Percentiles rank a stretch among this genome's conserved stretches.
These are phyloP conservation scores for Schizosaccharomyces japonicus DNA, from an alignment of 805 yeast genomes.

Conservation along the genomic window DNA sequence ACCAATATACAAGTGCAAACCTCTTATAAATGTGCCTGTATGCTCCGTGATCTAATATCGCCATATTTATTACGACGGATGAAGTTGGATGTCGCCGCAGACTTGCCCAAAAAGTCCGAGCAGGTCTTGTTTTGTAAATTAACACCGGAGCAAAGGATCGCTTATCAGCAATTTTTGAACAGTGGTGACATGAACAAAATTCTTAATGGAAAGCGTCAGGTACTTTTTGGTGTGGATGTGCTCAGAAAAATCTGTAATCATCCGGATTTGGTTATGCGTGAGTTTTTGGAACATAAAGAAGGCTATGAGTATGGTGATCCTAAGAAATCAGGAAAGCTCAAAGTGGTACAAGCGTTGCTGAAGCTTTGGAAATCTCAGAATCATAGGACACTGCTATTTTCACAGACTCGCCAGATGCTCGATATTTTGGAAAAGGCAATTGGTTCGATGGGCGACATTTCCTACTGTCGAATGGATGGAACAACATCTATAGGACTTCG, in stretches of 20 bases:
- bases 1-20: conserved; percentile 87
- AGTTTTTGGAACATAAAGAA: conserved; percentile 15
- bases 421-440: conserved; percentile 59
- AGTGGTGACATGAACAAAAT: conserved; percentile 57
- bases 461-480: conserved; percentile 79
- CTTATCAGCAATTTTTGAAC: conserved; percentile 49
- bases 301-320: conserved; percentile 23
- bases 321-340: conserved; percentile 61
- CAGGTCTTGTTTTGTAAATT: conserved; percentile 80
- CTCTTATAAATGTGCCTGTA: conserved; percentile 86
- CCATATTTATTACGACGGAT: conserved; percentile 74
- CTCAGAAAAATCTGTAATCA: conserved; percentile 85
- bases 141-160: conserved; percentile 48
- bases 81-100: conserved; percentile 85
- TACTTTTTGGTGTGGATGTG: conserved; percentile 71
- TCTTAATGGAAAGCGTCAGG: conserved; percentile 51
- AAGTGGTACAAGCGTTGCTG: conserved; percentile 54
- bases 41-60: conserved; percentile 62
- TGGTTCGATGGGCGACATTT: conserved; percentile 18
- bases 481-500: conserved; percentile 56
- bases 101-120: conserved; percentile 76
- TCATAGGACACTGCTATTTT: conserved; percentile 62
- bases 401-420: conserved; percentile 86
- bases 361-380: conserved; percentile 54
- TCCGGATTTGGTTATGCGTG: conserved; percentile 53